phyloP scores from a whole-genome alignment of 2,329 filamentous ascomycete species.

The Samsoniella hepiali region DNA sequence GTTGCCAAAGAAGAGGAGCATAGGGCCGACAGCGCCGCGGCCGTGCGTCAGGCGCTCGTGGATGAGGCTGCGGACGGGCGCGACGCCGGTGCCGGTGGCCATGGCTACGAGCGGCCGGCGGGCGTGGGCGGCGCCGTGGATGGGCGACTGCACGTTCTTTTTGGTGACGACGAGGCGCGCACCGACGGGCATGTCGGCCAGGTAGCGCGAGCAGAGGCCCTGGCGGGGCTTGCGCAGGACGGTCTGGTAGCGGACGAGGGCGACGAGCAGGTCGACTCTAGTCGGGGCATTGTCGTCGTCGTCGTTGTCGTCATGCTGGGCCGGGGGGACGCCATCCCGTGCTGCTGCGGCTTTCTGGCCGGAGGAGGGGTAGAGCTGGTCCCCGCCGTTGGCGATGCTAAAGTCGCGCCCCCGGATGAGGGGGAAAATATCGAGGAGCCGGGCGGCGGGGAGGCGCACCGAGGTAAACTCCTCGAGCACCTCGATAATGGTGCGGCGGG shows the following conservation, averaged over 20 bases:
- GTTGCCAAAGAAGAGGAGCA: constrained; percentile 78
- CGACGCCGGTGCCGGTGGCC: constrained; percentile 82
- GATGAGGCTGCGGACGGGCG: constrained; percentile 78
- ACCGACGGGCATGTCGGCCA: constrained; percentile 60
- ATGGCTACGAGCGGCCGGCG: constrained; percentile 67
- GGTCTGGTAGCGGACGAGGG: constrained; percentile 88
- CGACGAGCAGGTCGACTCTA: constrained; percentile 70
- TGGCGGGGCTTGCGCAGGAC: constrained; percentile 79
- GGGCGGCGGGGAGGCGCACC: constrained; percentile 75
- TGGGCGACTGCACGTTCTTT: constrained; percentile 45
- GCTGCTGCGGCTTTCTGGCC: too few relatives aligned
- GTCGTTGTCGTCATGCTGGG: too few relatives aligned
- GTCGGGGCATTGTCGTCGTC: constrained; percentile 28
- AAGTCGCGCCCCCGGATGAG: constrained; percentile 85
- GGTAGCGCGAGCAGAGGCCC: constrained; percentile 86
- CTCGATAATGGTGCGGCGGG: constrained; percentile 86
- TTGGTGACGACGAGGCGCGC: constrained; percentile 60
- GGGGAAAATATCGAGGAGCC: constrained; percentile 71
- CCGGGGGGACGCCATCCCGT: too few relatives aligned
- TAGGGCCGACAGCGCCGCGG: constrained; percentile 31
- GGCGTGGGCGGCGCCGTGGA: constrained; percentile 37
- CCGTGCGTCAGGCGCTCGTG: constrained; percentile 58
- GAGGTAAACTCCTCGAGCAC: constrained; percentile 86
- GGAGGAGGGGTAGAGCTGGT: constrained; percentile 27
- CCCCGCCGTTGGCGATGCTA: constrained; percentile 78